These are phyloP conservation scores for Darksidea phi DNA, from an alignment of 495 filamentous ascomycete genomes.

Conservation along the genomic window DNA sequence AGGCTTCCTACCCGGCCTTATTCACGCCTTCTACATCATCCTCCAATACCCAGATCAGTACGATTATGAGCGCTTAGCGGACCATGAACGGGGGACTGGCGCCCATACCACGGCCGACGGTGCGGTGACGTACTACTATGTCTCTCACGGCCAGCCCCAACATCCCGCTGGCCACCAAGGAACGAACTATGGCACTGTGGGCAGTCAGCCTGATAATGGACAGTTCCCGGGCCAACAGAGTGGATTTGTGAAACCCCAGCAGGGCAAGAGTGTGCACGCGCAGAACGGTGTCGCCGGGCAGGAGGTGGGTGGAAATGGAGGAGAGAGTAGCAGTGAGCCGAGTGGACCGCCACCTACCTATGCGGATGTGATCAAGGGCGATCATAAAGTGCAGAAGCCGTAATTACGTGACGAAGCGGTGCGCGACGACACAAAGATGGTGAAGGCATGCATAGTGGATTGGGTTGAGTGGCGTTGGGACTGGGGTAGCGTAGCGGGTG, in stretches of 20 bases:
- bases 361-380: slow-evolving; percentile 80
- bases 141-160: slow-evolving; percentile 43
- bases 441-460: background rate
- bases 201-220: slow-evolving; percentile 26
- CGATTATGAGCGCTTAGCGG: slow-evolving; percentile 61
- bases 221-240: slow-evolving; percentile 40
- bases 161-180: background rate
- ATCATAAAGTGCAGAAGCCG: slow-evolving; percentile 76
- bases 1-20: slow-evolving; percentile 84
- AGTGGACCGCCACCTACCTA: slow-evolving; percentile 67
- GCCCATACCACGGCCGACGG: slow-evolving; percentile 37
- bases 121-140: slow-evolving; percentile 47
- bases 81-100: slow-evolving; percentile 40
- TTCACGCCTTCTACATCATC: slow-evolving; percentile 99
- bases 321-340: slow-evolving; percentile 34
- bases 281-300: slow-evolving; percentile 14
- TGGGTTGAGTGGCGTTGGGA: background rate
- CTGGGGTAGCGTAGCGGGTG: too few relatives aligned
- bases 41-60: slow-evolving; percentile 76
- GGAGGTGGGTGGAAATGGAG: slow-evolving; percentile 25
- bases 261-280: slow-evolving; percentile 17
- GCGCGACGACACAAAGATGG: too few relatives aligned
- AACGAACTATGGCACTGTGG: slow-evolving; percentile 40
- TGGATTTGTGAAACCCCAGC: slow-evolving; percentile 36
- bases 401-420: background rate